Percentiles rank a stretch among this genome's conserved stretches.
Evolutionary conservation across 768 basidiomycete genomes (phyloP).

Genomic region (Hygrocybe punicea): DNA sequence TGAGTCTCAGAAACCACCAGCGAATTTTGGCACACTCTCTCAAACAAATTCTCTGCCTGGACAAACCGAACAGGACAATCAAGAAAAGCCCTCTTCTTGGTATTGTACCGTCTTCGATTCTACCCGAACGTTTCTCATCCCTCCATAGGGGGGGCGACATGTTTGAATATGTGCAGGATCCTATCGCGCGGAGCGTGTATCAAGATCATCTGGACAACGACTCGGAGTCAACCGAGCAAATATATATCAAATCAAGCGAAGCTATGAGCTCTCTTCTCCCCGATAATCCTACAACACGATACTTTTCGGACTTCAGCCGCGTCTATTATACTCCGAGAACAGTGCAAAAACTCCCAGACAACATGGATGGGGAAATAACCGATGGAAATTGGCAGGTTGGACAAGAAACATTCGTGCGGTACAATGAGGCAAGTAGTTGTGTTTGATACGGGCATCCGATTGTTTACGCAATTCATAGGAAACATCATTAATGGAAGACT

Average conservation of each 20-base stretch:
- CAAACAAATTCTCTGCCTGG: conserved; percentile 40
- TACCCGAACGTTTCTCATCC: background rate
- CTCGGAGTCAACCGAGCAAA: conserved; percentile 8
- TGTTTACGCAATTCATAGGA: conserved; percentile 39
- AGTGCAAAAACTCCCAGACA: conserved; percentile 60
- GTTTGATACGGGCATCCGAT: background rate
- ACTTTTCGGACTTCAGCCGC: conserved; percentile 69
- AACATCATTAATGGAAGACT: conserved; percentile 63
- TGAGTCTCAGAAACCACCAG: conserved; percentile 35
- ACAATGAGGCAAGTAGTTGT: conserved; percentile 49
- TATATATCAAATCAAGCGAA: conserved; percentile 8
- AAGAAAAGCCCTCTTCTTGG: background rate
- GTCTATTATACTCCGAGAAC: conserved; percentile 64
- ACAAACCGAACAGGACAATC: conserved; percentile 24
- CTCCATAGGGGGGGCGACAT: conserved; percentile 47
- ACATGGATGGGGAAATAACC: conserved; percentile 49
- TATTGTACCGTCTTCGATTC: background rate
- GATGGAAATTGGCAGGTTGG: conserved; percentile 58
- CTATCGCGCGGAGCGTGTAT: conserved; percentile 53
- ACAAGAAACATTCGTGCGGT: conserved; percentile 48
- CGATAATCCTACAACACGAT: conserved; percentile 39
- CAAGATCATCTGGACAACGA: conserved; percentile 42
- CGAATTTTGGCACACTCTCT: conserved; percentile 62
- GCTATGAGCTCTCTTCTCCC: background rate
- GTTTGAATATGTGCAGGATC: conserved; percentile 50